phyloP scores from a whole-genome alignment of 169 alveolate genomes.

The Cryptosporidium xiaoi region DNA sequence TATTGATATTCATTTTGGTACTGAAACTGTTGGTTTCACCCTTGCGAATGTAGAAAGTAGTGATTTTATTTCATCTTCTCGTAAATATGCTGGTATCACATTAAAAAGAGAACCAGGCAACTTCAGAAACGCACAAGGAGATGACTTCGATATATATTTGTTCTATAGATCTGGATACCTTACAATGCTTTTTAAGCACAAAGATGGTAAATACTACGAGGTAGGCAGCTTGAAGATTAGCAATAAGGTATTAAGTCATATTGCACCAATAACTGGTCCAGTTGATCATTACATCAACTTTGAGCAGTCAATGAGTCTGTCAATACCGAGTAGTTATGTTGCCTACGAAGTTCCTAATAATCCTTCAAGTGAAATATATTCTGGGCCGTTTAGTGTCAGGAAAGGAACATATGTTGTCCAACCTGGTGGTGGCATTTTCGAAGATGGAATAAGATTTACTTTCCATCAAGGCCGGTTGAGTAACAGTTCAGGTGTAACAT shows the following conservation, averaged over 20 bases:
- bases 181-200: slow-evolving; percentile 31
- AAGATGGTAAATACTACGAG: slow-evolving; percentile 39
- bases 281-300: slow-evolving; percentile 34
- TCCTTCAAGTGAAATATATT: neutral
- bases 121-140: slow-evolving; percentile 40
- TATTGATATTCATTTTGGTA: slow-evolving; percentile 16
- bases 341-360: neutral
- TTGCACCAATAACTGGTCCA: slow-evolving; percentile 58
- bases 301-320: slow-evolving; percentile 21
- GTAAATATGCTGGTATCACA: slow-evolving; percentile 17
- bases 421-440: slow-evolving; percentile 24
- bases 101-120: neutral
- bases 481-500: neutral
- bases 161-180: slow-evolving; percentile 5
- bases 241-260: slow-evolving; percentile 9
- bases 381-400: slow-evolving; percentile 9
- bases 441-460: slow-evolving; percentile 37
- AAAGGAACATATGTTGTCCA: neutral
- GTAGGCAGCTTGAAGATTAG: slow-evolving; percentile 4
- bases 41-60: neutral
- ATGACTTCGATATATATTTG: neutral
- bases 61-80: too few species aligned
- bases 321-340: slow-evolving; percentile 19
- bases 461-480: slow-evolving; percentile 1
- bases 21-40: slow-evolving; percentile 29